Percentiles rank a stretch among this genome's conserved stretches.
Conservation (phyloP, 306 rosid genomes). For the Casuarina equisetifolia region DNA sequence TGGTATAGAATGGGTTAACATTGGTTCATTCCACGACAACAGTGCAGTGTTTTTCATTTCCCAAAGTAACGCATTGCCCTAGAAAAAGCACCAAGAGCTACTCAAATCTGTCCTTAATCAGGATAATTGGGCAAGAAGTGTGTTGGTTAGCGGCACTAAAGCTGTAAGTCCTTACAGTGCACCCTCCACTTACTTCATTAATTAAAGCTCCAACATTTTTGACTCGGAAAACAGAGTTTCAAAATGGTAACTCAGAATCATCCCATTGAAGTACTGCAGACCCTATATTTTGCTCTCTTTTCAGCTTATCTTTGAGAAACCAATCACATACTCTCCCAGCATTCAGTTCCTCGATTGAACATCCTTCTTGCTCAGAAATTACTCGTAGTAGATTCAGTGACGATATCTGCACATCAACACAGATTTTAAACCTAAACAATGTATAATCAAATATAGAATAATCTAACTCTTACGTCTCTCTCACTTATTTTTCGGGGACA, state of each 20-base stretch:
- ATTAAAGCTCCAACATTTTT: not conserved
- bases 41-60: not conserved
- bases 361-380: slow-evolving; percentile 89
- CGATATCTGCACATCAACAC: slow-evolving; percentile 53
- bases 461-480: too few species aligned
- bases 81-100: not conserved
- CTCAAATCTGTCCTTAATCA: not conserved
- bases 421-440: not conserved
- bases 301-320: slow-evolving; percentile 63
- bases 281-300: slow-evolving; percentile 72
- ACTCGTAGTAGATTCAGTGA: slow-evolving; percentile 75
- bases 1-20: too few species aligned
- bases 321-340: slow-evolving; percentile 76
- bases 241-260: slow-evolving; percentile 60
- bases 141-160: not conserved
- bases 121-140: not conserved
- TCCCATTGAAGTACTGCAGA: slow-evolving; percentile 97
- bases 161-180: not conserved
- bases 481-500: too few species aligned
- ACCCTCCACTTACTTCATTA: not conserved
- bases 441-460: too few species aligned
- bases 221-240: not conserved
- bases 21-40: too few species aligned
- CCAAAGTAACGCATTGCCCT: not conserved
- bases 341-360: slow-evolving; percentile 75